phyloP scores from a whole-genome alignment of 169 alveolate species.

The Cryptosporidium baileyi region DNA sequence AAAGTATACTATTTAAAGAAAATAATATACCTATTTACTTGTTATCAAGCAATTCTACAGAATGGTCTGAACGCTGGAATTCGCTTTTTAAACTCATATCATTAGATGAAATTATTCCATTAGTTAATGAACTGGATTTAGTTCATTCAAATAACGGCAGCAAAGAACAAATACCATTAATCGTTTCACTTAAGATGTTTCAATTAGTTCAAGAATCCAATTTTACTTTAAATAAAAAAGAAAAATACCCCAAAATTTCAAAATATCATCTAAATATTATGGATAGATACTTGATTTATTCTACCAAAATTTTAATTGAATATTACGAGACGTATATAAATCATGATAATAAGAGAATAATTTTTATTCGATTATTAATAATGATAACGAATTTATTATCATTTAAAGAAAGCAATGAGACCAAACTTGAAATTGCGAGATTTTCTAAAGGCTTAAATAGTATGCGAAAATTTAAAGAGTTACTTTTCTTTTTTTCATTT shows the following conservation, averaged over 20 bases:
- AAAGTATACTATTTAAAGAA: background rate
- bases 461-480: too few species aligned
- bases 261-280: background rate
- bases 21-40: slow-evolving; percentile 8
- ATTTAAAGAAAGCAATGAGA: too few species aligned
- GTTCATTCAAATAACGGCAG: background rate
- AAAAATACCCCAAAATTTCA: background rate
- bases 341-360: background rate
- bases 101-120: background rate
- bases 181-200: background rate
- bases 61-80: slow-evolving; percentile 15
- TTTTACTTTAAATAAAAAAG: background rate
- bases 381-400: background rate
- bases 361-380: background rate
- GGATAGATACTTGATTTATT: background rate
- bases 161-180: background rate
- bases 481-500: too few species aligned
- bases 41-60: background rate
- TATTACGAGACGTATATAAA: background rate
- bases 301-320: background rate
- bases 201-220: background rate
- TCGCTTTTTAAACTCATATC: background rate
- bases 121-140: background rate
- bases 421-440: too few species aligned
- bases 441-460: too few species aligned